A percentile compares a stretch with the other conserved stretches of the same genome.
These are phyloP conservation scores for Vigna angularis DNA, from an alignment of 306 rosid species.

Conservation along the genomic window DNA sequence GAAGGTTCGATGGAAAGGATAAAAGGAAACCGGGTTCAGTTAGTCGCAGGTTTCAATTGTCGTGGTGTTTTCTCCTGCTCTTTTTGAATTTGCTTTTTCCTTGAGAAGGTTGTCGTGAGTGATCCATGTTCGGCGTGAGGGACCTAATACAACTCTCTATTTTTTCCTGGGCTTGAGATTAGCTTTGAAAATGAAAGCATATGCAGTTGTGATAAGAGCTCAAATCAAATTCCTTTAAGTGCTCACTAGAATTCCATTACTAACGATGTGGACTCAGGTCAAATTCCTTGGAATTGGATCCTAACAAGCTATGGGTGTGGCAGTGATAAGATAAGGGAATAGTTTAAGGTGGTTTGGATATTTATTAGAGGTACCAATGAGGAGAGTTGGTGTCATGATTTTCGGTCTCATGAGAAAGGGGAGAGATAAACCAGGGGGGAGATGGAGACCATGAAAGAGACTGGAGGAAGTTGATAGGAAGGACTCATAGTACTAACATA, in stretches of 20 bases:
- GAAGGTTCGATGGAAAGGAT: conserved; percentile 2
- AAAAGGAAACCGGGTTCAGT: background rate
- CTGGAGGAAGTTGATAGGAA: background rate
- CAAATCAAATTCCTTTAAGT: background rate
- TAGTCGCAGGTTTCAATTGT: background rate
- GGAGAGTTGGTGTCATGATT: background rate
- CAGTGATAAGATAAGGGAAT: background rate
- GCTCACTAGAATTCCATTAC: background rate
- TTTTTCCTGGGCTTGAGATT: background rate
- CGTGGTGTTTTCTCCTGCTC: background rate
- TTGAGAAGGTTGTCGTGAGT: background rate
- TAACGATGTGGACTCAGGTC: background rate
- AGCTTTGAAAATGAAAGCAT: background rate
- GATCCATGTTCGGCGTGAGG: background rate
- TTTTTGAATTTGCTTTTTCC: background rate
- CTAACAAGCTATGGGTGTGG: background rate
- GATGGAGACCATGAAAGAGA: background rate
- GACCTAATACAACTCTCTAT: background rate
- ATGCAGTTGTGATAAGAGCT: background rate
- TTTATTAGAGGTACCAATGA: background rate
- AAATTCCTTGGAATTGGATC: background rate
- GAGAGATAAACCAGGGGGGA: background rate
- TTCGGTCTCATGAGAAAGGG: background rate
- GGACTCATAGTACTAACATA: background rate
- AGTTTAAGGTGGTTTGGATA: background rate